These are phyloP conservation scores for Coelomomyces lativittatus DNA, from an alignment of 371 early-diverging fungal species.

Conservation along the genomic window DNA sequence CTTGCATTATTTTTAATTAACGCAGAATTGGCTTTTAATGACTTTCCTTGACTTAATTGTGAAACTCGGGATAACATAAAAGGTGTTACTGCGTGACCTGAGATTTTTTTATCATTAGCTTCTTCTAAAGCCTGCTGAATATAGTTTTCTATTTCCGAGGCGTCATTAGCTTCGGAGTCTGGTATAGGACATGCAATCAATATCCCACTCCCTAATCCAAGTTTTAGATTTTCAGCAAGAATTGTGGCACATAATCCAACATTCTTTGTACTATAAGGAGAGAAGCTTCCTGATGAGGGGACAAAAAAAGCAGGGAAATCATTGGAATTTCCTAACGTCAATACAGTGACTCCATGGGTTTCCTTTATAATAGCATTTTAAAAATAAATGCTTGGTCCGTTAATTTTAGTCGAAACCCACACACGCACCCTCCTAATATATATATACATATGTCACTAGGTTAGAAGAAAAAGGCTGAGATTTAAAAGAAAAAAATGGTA, in stretches of 20 bases:
- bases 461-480: no score
- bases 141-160: slow-evolving; percentile 40
- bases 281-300: slow-evolving; percentile 48
- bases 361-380: slow-evolving; percentile 36
- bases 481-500: no score
- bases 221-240: slow-evolving; percentile 45
- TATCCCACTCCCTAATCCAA: slow-evolving; percentile 55
- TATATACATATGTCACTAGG: no score
- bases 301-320: slow-evolving; percentile 83
- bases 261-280: slow-evolving; percentile 38
- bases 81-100: slow-evolving; percentile 77
- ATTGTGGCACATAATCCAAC: slow-evolving; percentile 46
- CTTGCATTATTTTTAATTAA: slow-evolving; percentile 75
- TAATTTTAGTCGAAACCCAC: no score
- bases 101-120: slow-evolving; percentile 25
- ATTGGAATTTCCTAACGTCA: slow-evolving; percentile 39
- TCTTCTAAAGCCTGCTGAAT: slow-evolving; percentile 47
- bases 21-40: slow-evolving; percentile 67
- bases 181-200: slow-evolving; percentile 84
- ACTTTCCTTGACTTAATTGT: slow-evolving; percentile 58
- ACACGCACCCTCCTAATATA: no score
- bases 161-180: slow-evolving; percentile 38
- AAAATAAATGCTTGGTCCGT: no score
- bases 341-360: slow-evolving; percentile 80
- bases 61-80: slow-evolving; percentile 63